Evolutionary conservation across 345 rosid species (phyloP).

Genomic region (Lepidium sativum): DNA sequence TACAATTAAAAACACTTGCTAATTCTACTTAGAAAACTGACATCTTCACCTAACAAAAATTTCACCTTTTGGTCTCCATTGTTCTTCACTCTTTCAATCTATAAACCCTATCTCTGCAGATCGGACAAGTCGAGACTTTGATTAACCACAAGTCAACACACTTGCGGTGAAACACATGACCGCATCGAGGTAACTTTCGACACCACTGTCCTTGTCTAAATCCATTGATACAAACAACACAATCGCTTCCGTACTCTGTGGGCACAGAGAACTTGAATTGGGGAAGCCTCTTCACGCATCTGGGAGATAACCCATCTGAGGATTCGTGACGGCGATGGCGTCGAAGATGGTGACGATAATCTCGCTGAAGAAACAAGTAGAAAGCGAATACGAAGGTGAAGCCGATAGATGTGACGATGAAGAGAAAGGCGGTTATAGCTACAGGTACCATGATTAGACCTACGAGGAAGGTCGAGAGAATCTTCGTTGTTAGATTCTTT

Average conservation of each 20-base stretch:
- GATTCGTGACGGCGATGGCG: constrained; percentile 10
- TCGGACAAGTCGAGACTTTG: constrained; percentile 63
- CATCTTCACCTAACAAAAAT: constrained; percentile 13
- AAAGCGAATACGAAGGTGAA: constrained; percentile 46
- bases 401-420: constrained; percentile 47
- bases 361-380: constrained; percentile 42
- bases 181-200: constrained; percentile 54
- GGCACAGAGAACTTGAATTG: constrained; percentile 40
- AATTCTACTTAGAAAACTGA: constrained; percentile 17
- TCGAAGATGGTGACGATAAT: constrained; percentile 30
- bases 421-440: constrained; percentile 48
- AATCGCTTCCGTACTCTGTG: constrained; percentile 29
- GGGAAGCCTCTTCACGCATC: constrained; percentile 51
- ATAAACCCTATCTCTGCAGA: constrained; percentile 48
- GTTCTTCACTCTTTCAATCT: constrained; percentile 14
- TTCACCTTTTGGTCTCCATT: constrained; percentile 1
- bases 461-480: constrained; percentile 55
- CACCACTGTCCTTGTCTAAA: constrained; percentile 81
- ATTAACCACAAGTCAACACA: constrained; percentile 83
- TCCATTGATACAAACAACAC: constrained; percentile 73
- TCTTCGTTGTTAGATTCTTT: constrained; percentile 21
- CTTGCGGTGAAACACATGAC: constrained; percentile 67
- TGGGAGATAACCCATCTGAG: constrained; percentile 36
- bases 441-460: constrained; percentile 55
- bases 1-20: constrained; percentile 12